Base-by-base conservation (phyloP, 78 protist genomes). In the Dictyostelium firmibasis region DNA sequence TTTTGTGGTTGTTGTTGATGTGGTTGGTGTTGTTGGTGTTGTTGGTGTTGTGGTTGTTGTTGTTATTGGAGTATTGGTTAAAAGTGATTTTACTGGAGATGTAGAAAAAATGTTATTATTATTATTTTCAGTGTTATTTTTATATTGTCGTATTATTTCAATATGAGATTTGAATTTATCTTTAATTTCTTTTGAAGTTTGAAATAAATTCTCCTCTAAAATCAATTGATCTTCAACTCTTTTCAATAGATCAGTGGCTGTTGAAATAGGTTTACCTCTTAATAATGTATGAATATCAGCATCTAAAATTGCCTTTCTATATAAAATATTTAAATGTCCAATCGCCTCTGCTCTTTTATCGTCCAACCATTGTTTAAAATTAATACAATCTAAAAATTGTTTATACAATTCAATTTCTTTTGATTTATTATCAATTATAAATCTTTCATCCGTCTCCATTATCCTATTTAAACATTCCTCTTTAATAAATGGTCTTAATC, bases 381-480 rank as follows among this genome's bases (percentile, higher is more conserved):
- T 89, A 18, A 64, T 74, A 75, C 86, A 81, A 29, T 89, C 94
- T 47, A 89, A 81, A 81, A 89, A 89, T 18, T 81, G 81, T 69
- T 89, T 89, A 67, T 89, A 89, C 81, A 89, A 50, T 69, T 89
- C 94, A 44, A 89, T 89, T 27, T 89, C 94, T 69, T 81, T 89
- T 16, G 77, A 62, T 74, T 89, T 89, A 27, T 53, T 81, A 43
- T 89, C 94, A 18, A 69, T 29, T 20, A 89, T 47, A 81, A 43
- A 81, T 64, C 67, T 81, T 69, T 81, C 94, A 67, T 78, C 86
- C 23, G 29, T 23, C 4, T 81, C 94, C 50, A 38, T 11, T 36
- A 89, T 23, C 35, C n/a, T 78, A 20, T 38, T 44, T 35, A 89
- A 23, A 70, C 81, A 89, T 27, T 89, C 88, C 20, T 78, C 41